Evolutionary conservation across 257 asterid species (phyloP).

Genomic region (Lantana camara): DNA sequence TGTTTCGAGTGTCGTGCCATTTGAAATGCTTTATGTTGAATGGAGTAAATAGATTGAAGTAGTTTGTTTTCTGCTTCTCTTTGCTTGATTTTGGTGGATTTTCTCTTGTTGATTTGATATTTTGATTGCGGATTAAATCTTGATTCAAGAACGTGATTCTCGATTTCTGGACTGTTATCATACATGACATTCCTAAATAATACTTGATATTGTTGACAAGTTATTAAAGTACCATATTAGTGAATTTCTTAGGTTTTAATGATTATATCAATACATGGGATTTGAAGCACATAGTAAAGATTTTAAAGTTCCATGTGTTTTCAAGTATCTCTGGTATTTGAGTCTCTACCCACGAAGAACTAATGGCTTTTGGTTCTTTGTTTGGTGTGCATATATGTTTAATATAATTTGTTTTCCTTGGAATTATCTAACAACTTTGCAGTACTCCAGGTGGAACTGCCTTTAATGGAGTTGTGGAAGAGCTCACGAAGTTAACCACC

Average conservation of each 20-base stretch:
- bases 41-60: neutral
- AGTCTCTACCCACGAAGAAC: neutral
- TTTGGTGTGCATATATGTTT: neutral
- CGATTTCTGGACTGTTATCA: neutral
- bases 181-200: neutral
- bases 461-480: conserved; percentile 96
- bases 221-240: neutral
- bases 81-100: neutral
- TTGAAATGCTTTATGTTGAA: neutral
- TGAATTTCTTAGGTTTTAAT: neutral
- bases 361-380: neutral
- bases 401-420: neutral
- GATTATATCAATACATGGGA: neutral
- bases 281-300: neutral
- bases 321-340: neutral
- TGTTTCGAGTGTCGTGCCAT: neutral
- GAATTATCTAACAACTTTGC: conserved; percentile 26
- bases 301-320: neutral
- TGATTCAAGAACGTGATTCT: neutral
- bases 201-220: neutral
- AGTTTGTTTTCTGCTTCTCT: neutral
- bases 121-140: neutral
- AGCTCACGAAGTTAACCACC: conserved; percentile 87
- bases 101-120: neutral
- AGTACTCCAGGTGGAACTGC: conserved; percentile 91